Evolutionary conservation across 345 rosid species (phyloP), one percentile per base, ranked within the genome.

Genomic region (Bruguiera sexangula): DNA sequence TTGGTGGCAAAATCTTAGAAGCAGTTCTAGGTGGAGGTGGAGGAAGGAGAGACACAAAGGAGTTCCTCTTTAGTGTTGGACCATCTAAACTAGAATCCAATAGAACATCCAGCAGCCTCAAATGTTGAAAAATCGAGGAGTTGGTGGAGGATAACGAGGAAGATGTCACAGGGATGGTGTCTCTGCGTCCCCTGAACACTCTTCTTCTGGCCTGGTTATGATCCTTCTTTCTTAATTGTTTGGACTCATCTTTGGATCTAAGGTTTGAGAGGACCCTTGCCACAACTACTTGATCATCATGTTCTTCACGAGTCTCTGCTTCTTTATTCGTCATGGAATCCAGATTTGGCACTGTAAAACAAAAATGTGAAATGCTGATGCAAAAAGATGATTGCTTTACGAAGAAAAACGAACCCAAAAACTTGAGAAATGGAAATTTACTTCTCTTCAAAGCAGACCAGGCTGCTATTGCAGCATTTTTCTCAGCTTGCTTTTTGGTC

Each of bases 401-500:
- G 16, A 34, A 8, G 9, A 19, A 56, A 30, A 31, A n/a, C 15
- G 16, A 43, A 43, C 16, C 18, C 18, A 1, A 43, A 34, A 70
- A 68, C 69, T 48, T 21, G 27, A 54, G 57, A 31, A 57, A 36
- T 30, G 6, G 24, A 27, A 51, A 8, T 27, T 15, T 80, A 84
- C 88, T 77, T 81, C 63, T 82, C 80, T 78, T 87, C 81, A 89
- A 82, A 75, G 90, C 78, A 77, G 87, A 87, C 95, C 95, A 89
- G 58, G 95, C 90, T 63, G 88, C 80, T 66, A 84, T 84, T 0
- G 92, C 95, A 16, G 92, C 95, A 80, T 87, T 84, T 77, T 89
- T 89, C 87, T 89, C 92, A 13, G 92, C 95, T 80, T 89, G 92
- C 60, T 89, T 89, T 85, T 85, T 87, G 8, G 92, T 85, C 80